Base-by-base conservation (phyloP, 176 grass and related monocot species). In the Triticum monococcum region DNA sequence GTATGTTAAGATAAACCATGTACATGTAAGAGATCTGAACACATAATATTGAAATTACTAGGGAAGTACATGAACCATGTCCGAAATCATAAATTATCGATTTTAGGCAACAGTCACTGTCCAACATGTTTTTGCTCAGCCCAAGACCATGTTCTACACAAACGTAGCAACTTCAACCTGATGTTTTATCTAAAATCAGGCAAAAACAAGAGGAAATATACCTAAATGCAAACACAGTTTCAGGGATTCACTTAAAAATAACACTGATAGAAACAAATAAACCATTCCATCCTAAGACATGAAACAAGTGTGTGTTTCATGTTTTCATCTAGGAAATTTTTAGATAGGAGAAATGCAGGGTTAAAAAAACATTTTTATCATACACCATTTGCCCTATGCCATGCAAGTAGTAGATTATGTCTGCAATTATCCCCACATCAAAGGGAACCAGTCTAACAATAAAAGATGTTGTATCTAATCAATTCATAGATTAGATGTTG, bases 1-100 rank as follows among this genome's bases (percentile, higher is more conserved):
- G 84, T 67, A 79, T 12, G 43, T 85, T 38, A 78, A 83, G 16
- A 22, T 60, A 23, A 85, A 85, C 22, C 17, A 72, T 22, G 35
- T 64, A 78, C 30, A 79, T 78, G 65, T 13, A 86, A 72, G 36
- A 62, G 8, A 60, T 81, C 16, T 30, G 59, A 26, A 62, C 81
- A 62, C 9, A 10, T 40, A 36, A 54, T 36, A 79, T 14, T 24
- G 35, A 77, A 75, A 37, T 36, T 37, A 86, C 8, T 7, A 24
- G 5, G 5, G 16, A 12, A 48, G 33, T 25, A 54, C 8, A 83
- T 16, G 60, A 69, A 45, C 8, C n/a, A 32, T 66, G 71, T 10
- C 16, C 4, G 1, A 30, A 82, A 87, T 65, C 23, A 82, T 9
- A 77, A 60, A 37, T 12, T 60, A 20, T 62, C n/a, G 46, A 74